Conservation (phyloP, 371 early-diverging fungal species). For the Gilbertella persicaria region DNA sequence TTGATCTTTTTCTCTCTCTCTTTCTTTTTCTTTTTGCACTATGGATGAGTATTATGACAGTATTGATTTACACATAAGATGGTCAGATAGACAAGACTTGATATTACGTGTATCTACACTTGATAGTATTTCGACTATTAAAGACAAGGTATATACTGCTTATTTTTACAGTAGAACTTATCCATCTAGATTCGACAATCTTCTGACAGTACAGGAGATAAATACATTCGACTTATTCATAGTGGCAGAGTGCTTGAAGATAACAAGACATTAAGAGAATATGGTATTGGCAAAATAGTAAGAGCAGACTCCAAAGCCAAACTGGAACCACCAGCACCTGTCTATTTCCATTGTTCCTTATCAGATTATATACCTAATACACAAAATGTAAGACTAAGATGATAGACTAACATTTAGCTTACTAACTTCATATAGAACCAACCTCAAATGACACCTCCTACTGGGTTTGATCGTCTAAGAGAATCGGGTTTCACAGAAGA, state of each 20-base stretch:
- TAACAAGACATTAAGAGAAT: slow-evolving; percentile 25
- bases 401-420: neutral
- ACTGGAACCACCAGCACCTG: slow-evolving; percentile 34
- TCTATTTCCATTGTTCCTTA: slow-evolving; percentile 48
- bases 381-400: slow-evolving; percentile 19
- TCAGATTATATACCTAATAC: slow-evolving; percentile 35
- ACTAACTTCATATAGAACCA: slow-evolving; percentile 18
- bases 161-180: neutral
- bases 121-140: slow-evolving; percentile 46
- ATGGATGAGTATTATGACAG: slow-evolving; percentile 35
- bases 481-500: slow-evolving; percentile 73
- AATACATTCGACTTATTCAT: slow-evolving; percentile 58
- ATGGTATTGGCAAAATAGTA: slow-evolving; percentile 38
- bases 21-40: neutral
- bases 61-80: slow-evolving; percentile 47
- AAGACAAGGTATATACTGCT: slow-evolving; percentile 46
- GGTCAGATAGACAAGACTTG: slow-evolving; percentile 47
- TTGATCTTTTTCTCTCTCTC: neutral
- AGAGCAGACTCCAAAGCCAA: slow-evolving; percentile 30
- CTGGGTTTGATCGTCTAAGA: slow-evolving; percentile 70
- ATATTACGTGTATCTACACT: slow-evolving; percentile 32
- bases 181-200: slow-evolving; percentile 24
- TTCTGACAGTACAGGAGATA: slow-evolving; percentile 27
- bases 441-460: slow-evolving; percentile 41
- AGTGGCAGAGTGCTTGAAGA: slow-evolving; percentile 55